A percentile compares a stretch with the other conserved stretches of the same genome.
These are phyloP conservation scores for Bolboschoenus planiculmis DNA, from an alignment of 176 grass and related monocot species.

Conservation along the genomic window DNA sequence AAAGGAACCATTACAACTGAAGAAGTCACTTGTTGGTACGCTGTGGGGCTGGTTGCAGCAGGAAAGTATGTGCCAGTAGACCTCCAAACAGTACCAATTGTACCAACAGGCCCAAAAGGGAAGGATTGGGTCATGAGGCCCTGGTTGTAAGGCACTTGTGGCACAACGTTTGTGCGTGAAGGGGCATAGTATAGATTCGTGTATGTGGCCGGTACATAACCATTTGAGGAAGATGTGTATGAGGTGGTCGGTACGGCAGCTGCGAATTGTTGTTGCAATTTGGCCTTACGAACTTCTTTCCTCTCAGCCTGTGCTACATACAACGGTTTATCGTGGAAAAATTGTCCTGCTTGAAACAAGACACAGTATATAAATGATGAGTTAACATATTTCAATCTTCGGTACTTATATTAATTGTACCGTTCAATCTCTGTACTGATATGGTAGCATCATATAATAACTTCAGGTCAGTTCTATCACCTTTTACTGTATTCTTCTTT, in stretches of 20 bases:
- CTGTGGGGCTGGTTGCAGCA: not conserved
- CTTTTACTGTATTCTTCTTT: not conserved
- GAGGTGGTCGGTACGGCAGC: slow-evolving; percentile 40
- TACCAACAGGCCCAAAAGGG: not conserved
- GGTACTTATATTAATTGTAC: not conserved
- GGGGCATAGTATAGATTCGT: slow-evolving; percentile 36
- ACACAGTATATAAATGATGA: not conserved
- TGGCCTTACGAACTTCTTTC: slow-evolving; percentile 66
- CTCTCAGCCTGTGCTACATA: slow-evolving; percentile 75
- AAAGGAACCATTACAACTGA: not conserved
- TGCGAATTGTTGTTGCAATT: slow-evolving; percentile 45
- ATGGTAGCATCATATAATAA: not conserved
- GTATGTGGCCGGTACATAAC: slow-evolving; percentile 50
- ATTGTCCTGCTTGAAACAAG: slow-evolving; percentile 41
- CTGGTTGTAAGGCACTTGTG: slow-evolving; percentile 35
- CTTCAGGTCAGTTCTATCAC: not conserved
- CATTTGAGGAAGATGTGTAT: slow-evolving; percentile 39
- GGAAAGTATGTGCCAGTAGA: not conserved
- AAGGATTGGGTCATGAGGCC: slow-evolving; percentile 40
- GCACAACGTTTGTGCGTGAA: slow-evolving; percentile 50
- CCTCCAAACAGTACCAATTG: not conserved
- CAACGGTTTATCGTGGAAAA: slow-evolving; percentile 78
- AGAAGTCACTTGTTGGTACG: slow-evolving; percentile 17
- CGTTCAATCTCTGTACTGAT: not conserved
- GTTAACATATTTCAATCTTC: not conserved